These are phyloP conservation scores for Sugiyamaella xylanicola DNA, from an alignment of 1,139 yeast species.

Conservation along the genomic window DNA sequence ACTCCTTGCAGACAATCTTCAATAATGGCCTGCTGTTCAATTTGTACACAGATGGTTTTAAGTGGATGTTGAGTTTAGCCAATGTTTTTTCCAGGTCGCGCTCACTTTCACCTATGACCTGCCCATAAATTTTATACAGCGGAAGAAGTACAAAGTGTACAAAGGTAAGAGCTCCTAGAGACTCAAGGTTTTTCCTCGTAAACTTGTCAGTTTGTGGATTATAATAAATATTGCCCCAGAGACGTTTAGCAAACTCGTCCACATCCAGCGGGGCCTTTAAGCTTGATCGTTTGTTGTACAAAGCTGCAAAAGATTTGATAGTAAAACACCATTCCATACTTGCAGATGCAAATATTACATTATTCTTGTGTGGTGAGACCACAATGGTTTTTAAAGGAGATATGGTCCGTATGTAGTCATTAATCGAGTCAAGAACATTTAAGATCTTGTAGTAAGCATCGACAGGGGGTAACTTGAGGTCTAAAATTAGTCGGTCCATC, in stretches of 20 bases:
- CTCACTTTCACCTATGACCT: constrained; percentile 59
- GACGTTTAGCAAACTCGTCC: constrained; percentile 51
- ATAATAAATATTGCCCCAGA: constrained; percentile 81
- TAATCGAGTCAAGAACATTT: constrained; percentile 63
- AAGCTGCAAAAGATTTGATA: constrained; percentile 61
- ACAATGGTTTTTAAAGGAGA: constrained; percentile 25
- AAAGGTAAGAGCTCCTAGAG: constrained; percentile 55
- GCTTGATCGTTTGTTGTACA: constrained; percentile 48
- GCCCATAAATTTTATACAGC: constrained; percentile 70
- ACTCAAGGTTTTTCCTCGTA: constrained; percentile 41
- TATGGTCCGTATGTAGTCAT: constrained; percentile 47
- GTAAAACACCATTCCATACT: constrained; percentile 65
- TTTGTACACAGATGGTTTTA: constrained; percentile 38
- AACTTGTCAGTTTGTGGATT: constrained; percentile 51
- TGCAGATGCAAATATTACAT: constrained; percentile 76
- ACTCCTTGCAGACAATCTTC: constrained; percentile 53
- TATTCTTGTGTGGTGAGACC: constrained; percentile 64
- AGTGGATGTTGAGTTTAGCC: constrained; percentile 42
- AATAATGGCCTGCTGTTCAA: constrained; percentile 63
- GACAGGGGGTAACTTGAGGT: constrained; percentile 68
- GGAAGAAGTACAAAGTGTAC: constrained; percentile 74
- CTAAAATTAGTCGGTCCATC: constrained; percentile 78
- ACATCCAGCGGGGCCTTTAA: constrained; percentile 41
- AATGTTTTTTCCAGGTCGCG: constrained; percentile 49
- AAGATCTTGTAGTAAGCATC: constrained; percentile 74